Conservation (phyloP, 805 yeast species). For the Ogataea naganishii region DNA sequence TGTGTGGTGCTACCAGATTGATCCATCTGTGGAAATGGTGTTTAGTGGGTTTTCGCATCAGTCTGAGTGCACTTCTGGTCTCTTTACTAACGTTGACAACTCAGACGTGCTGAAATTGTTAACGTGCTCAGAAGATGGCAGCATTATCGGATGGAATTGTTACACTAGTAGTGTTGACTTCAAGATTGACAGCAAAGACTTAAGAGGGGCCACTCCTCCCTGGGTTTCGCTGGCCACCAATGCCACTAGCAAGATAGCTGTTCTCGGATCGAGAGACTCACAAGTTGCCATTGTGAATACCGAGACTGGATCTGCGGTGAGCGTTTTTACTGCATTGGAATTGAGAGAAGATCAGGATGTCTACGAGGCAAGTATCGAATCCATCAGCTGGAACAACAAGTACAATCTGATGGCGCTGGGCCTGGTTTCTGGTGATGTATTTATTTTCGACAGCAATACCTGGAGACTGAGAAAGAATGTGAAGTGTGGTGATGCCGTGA, state of each 20-base stretch:
- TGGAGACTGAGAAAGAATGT: slow-evolving; percentile 80
- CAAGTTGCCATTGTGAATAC: slow-evolving; percentile 69
- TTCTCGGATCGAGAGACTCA: slow-evolving; percentile 87
- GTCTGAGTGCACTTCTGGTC: slow-evolving; percentile 71
- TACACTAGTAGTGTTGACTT: slow-evolving; percentile 65
- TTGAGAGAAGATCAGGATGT: slow-evolving; percentile 47
- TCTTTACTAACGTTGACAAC: slow-evolving; percentile 53
- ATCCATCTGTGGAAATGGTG: slow-evolving; percentile 53
- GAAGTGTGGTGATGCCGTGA: slow-evolving; percentile 71
- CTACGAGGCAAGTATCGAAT: slow-evolving; percentile 64
- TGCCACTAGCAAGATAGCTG: slow-evolving; percentile 41
- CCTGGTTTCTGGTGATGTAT: slow-evolving; percentile 79
- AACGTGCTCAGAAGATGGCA: slow-evolving; percentile 78
- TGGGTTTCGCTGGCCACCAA: slow-evolving; percentile 73
- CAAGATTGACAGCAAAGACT: slow-evolving; percentile 55
- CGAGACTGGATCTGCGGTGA: slow-evolving; percentile 65
- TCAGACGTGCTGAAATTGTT: slow-evolving; percentile 56
- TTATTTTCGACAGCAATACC: slow-evolving; percentile 71
- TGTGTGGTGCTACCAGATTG: slow-evolving; percentile 84
- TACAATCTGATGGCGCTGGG: slow-evolving; percentile 75
- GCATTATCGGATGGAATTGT: slow-evolving; percentile 84
- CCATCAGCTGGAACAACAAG: slow-evolving; percentile 65
- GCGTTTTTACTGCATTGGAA: slow-evolving; percentile 57
- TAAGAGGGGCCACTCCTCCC: slow-evolving; percentile 72
- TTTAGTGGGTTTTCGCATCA: slow-evolving; percentile 80